A percentile compares a stretch with the other conserved stretches of the same genome.
phyloP scores from a whole-genome alignment of 345 rosid species.

The Populus alba region DNA sequence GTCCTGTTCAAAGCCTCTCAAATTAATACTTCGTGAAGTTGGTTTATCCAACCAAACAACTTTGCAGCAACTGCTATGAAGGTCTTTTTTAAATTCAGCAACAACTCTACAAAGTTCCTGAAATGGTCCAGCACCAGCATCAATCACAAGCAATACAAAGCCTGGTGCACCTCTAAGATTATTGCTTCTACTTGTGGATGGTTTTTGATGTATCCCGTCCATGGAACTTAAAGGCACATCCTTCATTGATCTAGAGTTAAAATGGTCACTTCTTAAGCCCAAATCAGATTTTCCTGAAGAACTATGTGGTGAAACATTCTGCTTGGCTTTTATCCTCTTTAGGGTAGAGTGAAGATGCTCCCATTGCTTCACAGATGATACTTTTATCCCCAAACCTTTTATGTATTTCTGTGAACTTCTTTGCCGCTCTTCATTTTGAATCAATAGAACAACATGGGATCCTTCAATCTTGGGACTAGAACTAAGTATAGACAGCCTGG shows the following conservation, averaged over 20 bases:
- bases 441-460: constrained; percentile 66
- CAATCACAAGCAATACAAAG: constrained; percentile 55
- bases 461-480: constrained; percentile 47
- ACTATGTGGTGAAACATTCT: constrained; percentile 35
- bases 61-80: constrained; percentile 33
- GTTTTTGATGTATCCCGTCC: constrained; percentile 47
- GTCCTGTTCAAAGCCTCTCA: constrained; percentile 4
- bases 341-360: constrained; percentile 34
- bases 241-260: constrained; percentile 28
- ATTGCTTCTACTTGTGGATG: constrained; percentile 22
- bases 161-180: constrained; percentile 10
- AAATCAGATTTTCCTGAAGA: constrained; percentile 47
- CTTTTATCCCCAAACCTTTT: constrained; percentile 53
- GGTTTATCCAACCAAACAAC: constrained; percentile 72
- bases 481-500: constrained; percentile 33
- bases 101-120: constrained; percentile 32
- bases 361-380: constrained; percentile 42
- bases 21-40: constrained; percentile 22
- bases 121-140: constrained; percentile 49
- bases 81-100: constrained; percentile 44
- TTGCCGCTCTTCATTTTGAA: constrained; percentile 49
- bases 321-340: constrained; percentile 34
- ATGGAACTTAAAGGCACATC: constrained; percentile 50
- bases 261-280: constrained; percentile 35
- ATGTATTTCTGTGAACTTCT: constrained; percentile 47